Conservation (phyloP, 2,329 filamentous ascomycete species). For the Helotiales sp. region DNA sequence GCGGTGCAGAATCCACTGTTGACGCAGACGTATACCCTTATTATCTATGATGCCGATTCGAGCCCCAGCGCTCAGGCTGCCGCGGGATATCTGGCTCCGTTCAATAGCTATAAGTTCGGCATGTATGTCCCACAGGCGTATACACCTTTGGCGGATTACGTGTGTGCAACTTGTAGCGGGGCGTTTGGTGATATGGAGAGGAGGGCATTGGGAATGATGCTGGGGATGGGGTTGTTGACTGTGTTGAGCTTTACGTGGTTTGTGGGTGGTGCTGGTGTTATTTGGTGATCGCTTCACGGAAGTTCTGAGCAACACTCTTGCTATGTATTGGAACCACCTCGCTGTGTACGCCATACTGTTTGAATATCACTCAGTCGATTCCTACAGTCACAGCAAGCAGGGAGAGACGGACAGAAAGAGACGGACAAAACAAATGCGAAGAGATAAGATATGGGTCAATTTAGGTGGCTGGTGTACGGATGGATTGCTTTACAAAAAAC, state of each 20-base stretch:
- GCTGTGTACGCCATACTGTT: too few species aligned
- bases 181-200: conserved; percentile 54
- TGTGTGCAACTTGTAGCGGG: conserved; percentile 62
- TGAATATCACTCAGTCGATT: neutral
- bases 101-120: conserved; percentile 58
- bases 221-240: conserved; percentile 61
- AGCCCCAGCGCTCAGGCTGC: conserved; percentile 55
- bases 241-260: conserved; percentile 69
- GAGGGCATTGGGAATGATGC: conserved; percentile 55
- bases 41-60: conserved; percentile 64
- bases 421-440: conserved; percentile 1
- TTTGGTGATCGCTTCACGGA: conserved; percentile 43
- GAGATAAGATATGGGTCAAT: neutral
- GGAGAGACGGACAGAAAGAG: neutral
- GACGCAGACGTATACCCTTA: conserved; percentile 62
- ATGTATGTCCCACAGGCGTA: conserved; percentile 61
- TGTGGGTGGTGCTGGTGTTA: conserved; percentile 52
- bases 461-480: conserved; percentile 20
- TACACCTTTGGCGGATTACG: conserved; percentile 56
- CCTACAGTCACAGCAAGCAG: too few species aligned
- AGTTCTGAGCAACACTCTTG: too few species aligned
- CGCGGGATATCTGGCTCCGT: conserved; percentile 60
- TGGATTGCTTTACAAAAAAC: neutral
- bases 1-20: conserved; percentile 51
- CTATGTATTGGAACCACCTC: too few species aligned